phyloP scores from a whole-genome alignment of 2,329 filamentous ascomycete species.

The Neofusicoccum cordaticola region DNA sequence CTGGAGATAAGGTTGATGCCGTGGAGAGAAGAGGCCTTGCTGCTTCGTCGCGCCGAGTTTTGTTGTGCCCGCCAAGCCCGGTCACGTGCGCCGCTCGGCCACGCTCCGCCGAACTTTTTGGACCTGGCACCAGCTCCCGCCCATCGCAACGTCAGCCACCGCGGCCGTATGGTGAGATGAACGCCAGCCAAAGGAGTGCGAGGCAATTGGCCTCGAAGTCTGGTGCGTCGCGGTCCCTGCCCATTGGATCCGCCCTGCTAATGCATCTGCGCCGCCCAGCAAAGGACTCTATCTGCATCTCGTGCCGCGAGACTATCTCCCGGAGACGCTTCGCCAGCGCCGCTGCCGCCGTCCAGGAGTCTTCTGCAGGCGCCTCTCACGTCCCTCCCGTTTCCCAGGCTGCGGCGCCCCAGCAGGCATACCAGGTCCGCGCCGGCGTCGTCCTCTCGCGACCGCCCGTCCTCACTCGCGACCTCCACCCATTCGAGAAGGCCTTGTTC shows the following conservation, averaged over 20 bases:
- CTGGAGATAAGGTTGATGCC: conserved; percentile 94
- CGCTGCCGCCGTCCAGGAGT: conserved; percentile 35
- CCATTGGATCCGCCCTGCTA: conserved; percentile 10
- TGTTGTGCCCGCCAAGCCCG: conserved; percentile 22
- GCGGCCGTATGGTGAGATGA: conserved; percentile 34
- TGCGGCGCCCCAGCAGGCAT: conserved; percentile 43
- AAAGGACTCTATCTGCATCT: conserved; percentile 45
- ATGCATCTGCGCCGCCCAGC: conserved; percentile 27
- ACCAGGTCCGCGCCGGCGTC: conserved; percentile 60
- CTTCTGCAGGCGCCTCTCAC: conserved; percentile 23
- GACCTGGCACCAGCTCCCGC: conserved; percentile 9
- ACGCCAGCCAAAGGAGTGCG: conserved; percentile 43
- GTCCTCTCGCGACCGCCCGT: conserved; percentile 86
- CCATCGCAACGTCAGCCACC: conserved; percentile 14
- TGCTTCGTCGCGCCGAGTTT: conserved; percentile 19
- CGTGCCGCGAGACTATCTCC: conserved; percentile 43
- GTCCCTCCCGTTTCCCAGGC: conserved; percentile 31
- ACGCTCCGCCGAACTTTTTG: conserved; percentile 24
- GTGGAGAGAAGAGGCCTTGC: conserved; percentile 42
- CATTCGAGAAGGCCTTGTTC: conserved; percentile 90
- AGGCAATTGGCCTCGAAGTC: conserved; percentile 42
- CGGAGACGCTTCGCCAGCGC: conserved; percentile 34
- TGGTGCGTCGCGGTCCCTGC: conserved; percentile 29
- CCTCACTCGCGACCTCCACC: conserved; percentile 76
- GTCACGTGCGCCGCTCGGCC: conserved; percentile 25